A percentile compares a stretch with the other conserved stretches of the same genome.
Evolutionary conservation across 1,284 basidiomycete species (phyloP).

Genomic region (Ceratobasidium sp.): DNA sequence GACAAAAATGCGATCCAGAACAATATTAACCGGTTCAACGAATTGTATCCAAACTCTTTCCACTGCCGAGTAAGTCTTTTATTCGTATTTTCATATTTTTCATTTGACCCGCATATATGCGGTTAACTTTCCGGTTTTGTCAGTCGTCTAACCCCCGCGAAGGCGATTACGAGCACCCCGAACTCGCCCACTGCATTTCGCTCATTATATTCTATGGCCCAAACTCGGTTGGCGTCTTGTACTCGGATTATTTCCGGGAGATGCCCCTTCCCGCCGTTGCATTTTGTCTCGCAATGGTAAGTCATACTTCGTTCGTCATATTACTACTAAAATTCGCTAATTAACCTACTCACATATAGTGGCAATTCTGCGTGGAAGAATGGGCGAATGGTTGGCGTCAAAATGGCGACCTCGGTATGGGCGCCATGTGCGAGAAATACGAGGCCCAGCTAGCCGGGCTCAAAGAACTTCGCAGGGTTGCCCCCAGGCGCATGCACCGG

Average conservation of each 20-base stretch:
- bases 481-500: not conserved
- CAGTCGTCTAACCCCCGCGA: too few relatives aligned
- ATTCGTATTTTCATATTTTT: not conserved
- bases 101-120: not conserved
- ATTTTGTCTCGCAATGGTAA: conserved; percentile 11
- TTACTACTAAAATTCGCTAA: too few relatives aligned
- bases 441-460: not conserved
- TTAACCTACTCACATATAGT: too few relatives aligned
- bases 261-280: not conserved
- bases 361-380: conserved; percentile 24
- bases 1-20: not conserved
- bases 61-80: conserved; percentile 9
- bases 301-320: not conserved
- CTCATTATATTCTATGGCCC: not conserved
- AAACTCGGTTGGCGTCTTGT: not conserved
- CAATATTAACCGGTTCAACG: conserved; percentile 6
- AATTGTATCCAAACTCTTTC: conserved; percentile 10
- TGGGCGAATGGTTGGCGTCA: conserved; percentile 2
- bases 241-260: conserved; percentile 10
- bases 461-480: not conserved
- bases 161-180: conserved; percentile 3
- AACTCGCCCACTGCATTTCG: not conserved
- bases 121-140: too few relatives aligned
- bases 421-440: conserved; percentile 14
- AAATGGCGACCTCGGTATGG: not conserved